Conservation (phyloP, 1,139 yeast species). For the Arxiozyma heterogenica region DNA sequence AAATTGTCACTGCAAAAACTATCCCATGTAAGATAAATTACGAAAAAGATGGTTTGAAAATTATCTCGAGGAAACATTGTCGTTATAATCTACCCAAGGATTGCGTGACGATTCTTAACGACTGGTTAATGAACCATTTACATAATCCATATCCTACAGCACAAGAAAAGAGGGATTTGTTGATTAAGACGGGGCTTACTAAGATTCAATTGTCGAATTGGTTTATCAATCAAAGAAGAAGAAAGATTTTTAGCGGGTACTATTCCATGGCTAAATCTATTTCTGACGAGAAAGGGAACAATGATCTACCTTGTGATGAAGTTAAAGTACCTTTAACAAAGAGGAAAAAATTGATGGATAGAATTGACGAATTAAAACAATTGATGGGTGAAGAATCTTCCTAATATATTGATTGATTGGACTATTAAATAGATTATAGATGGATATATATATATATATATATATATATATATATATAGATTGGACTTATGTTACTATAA, state of each 20-base stretch:
- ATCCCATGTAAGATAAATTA: constrained; percentile 1
- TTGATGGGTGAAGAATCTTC: neutral
- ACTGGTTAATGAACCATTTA: constrained; percentile 78
- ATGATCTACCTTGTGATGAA: neutral
- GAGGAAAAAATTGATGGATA: constrained; percentile 34
- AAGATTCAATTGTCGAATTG: constrained; percentile 90
- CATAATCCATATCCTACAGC: constrained; percentile 93
- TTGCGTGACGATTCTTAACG: constrained; percentile 70
- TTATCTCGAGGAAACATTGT: constrained; percentile 8
- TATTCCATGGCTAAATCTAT: constrained; percentile 24
- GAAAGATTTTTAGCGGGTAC: constrained; percentile 47
- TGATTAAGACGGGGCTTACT: constrained; percentile 76
- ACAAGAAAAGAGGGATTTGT: constrained; percentile 72
- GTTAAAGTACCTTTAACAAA: constrained; percentile 26
- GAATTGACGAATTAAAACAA: constrained; percentile 30
- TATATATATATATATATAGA: too few species aligned
- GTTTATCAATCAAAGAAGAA: constrained; percentile 92
- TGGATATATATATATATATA: too few species aligned
- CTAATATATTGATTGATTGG: too few species aligned
- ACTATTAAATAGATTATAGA: too few species aligned
- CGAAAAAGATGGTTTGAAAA: constrained; percentile 1
- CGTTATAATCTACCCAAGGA: constrained; percentile 83
- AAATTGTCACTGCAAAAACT: neutral
- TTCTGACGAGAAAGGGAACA: constrained; percentile 7
- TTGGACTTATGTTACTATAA: too few species aligned